Evolutionary conservation across 345 rosid species (phyloP).

Genomic region (Reutealis trisperma): DNA sequence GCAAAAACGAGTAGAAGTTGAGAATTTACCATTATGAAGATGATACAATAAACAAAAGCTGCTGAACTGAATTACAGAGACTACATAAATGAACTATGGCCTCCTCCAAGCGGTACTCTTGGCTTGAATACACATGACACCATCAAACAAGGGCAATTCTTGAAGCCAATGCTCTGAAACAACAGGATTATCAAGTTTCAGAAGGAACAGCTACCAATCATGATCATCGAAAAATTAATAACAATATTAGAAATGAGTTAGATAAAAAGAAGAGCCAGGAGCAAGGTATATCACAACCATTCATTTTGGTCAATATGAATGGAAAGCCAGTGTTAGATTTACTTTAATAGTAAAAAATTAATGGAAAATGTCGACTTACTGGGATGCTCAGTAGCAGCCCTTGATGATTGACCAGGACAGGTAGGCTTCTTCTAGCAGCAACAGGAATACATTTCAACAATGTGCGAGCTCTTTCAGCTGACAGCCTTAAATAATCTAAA

Average conservation of each 20-base stretch:
- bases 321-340: not conserved
- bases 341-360: conserved; percentile 4
- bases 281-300: not conserved
- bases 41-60: not conserved
- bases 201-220: not conserved
- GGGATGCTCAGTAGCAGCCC: conserved; percentile 69
- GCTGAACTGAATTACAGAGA: conserved; percentile 12
- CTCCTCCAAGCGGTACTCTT: conserved; percentile 84
- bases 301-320: not conserved
- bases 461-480: conserved; percentile 51
- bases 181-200: not conserved
- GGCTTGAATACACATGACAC: conserved; percentile 66
- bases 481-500: conserved; percentile 39
- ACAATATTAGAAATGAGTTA: not conserved
- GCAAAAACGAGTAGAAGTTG: not conserved
- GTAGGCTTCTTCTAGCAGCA: conserved; percentile 78
- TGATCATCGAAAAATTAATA: not conserved
- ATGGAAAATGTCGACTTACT: conserved; percentile 38
- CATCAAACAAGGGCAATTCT: conserved; percentile 56
- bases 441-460: conserved; percentile 61
- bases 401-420: conserved; percentile 55
- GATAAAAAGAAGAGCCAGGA: not conserved
- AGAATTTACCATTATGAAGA: conserved; percentile 5
- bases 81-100: conserved; percentile 63
- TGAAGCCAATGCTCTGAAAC: conserved; percentile 72